These are phyloP conservation scores for Raphanus raphanistrum DNA, from an alignment of 345 rosid genomes.

Conservation along the genomic window DNA sequence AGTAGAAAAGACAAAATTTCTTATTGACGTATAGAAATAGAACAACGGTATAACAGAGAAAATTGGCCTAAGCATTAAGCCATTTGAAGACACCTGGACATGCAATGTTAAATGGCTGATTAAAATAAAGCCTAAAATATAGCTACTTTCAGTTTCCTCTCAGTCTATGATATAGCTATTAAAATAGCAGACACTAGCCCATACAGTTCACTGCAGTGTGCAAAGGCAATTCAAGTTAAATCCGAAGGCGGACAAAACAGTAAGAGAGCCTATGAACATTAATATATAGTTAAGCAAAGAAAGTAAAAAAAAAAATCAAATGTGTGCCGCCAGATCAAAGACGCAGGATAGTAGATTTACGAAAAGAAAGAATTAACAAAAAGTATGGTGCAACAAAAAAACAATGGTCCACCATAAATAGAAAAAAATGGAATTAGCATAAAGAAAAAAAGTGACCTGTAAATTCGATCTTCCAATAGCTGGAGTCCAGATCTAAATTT, in stretches of 20 bases:
- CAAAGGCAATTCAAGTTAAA: conserved; percentile 13
- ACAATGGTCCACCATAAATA: neutral
- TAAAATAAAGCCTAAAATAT: conserved; percentile 3
- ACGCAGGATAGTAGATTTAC: conserved; percentile 11
- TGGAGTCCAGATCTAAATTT: conserved; percentile 88
- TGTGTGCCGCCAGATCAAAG: conserved; percentile 14
- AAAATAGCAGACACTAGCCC: conserved; percentile 15
- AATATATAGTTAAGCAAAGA: neutral
- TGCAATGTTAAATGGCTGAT: conserved; percentile 9
- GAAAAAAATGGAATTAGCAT: neutral
- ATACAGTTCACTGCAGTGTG: conserved; percentile 11
- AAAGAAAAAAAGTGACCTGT: conserved; percentile 52
- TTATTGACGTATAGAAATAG: conserved; percentile 19
- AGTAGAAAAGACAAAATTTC: conserved; percentile 27
- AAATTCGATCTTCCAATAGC: conserved; percentile 88
- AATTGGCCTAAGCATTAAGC: conserved; percentile 4
- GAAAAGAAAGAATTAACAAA: conserved; percentile 13
- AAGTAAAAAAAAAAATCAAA: neutral
- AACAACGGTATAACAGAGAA: neutral
- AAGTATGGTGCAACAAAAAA: conserved; percentile 14
- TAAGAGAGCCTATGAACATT: conserved; percentile 8
- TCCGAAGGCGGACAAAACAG: conserved; percentile 24
- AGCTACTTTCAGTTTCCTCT: conserved; percentile 17
- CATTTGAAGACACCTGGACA: conserved; percentile 13
- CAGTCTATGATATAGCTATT: conserved; percentile 15